Conservation (phyloP, 1,284 basidiomycete genomes). For the Neotropicomus parvogracilis region DNA sequence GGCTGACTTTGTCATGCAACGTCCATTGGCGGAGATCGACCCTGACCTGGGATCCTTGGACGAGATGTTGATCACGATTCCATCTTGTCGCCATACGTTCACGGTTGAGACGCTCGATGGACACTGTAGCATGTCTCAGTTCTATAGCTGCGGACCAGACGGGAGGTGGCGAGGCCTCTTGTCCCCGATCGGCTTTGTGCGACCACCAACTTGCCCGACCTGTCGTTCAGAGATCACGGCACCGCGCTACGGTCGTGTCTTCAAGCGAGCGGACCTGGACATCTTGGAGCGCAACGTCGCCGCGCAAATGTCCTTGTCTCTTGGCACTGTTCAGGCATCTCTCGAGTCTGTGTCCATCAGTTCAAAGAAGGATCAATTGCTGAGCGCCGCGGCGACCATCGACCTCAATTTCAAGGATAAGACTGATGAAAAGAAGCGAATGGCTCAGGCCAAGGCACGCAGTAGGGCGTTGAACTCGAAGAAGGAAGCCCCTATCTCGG, state of each 20-base stretch:
- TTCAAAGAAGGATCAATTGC: slow-evolving; percentile 17
- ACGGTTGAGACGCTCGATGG: slow-evolving; percentile 72
- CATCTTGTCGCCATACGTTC: slow-evolving; percentile 61
- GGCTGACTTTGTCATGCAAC: slow-evolving; percentile 58
- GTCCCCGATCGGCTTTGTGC: slow-evolving; percentile 41
- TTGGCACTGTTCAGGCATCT: slow-evolving; percentile 31
- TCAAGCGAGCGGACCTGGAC: slow-evolving; percentile 59
- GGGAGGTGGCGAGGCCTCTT: slow-evolving; percentile 44
- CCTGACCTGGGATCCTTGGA: slow-evolving; percentile 41
- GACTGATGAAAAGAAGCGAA: slow-evolving; percentile 8
- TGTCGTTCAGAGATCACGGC: slow-evolving; percentile 51
- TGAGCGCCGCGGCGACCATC: slow-evolving; percentile 8
- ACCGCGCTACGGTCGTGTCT: slow-evolving; percentile 55
- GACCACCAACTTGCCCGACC: slow-evolving; percentile 52
- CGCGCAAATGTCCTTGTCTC: slow-evolving; percentile 44
- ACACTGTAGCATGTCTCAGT: slow-evolving; percentile 48
- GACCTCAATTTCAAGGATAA: slow-evolving; percentile 23
- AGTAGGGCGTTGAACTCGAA: slow-evolving; percentile 6
- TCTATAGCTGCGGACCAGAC: slow-evolving; percentile 41
- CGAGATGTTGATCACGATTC: slow-evolving; percentile 58
- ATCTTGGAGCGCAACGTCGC: slow-evolving; percentile 63
- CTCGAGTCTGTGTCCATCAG: slow-evolving; percentile 28
- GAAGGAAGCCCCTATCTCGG: slow-evolving; percentile 16
- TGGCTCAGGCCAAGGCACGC: slow-evolving; percentile 9
- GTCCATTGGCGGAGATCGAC: slow-evolving; percentile 49